Conservation (phyloP, 805 yeast genomes). For the Torulaspora indica region DNA sequence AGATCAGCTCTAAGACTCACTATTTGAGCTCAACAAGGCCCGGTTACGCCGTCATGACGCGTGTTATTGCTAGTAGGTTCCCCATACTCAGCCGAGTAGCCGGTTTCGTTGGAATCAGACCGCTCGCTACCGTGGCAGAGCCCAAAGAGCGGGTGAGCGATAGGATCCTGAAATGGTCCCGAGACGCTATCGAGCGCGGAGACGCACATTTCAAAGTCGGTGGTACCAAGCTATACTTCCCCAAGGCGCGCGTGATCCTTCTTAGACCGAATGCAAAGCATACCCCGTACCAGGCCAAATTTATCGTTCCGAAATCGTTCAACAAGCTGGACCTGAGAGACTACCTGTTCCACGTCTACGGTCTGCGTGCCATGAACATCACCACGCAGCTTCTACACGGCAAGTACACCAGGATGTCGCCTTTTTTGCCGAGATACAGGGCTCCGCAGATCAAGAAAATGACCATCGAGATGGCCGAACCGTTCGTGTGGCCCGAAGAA, state of each 20-base stretch:
- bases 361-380: conserved; percentile 80
- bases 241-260: conserved; percentile 74
- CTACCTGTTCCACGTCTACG: conserved; percentile 84
- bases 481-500: conserved; percentile 89
- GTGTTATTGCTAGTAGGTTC: no score
- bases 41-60: background rate
- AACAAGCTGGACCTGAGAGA: conserved; percentile 93
- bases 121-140: conserved; percentile 31
- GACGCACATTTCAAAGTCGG: conserved; percentile 83
- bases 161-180: conserved; percentile 35
- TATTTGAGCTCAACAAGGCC: background rate
- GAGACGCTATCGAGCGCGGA: conserved; percentile 54
- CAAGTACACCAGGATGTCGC: conserved; percentile 55
- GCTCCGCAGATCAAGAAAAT: conserved; percentile 83
- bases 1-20: background rate
- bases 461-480: conserved; percentile 95
- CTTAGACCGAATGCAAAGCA: conserved; percentile 92
- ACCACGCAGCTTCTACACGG: conserved; percentile 82
- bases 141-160: conserved; percentile 20
- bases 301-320: conserved; percentile 88
- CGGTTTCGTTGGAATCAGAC: conserved; percentile 16
- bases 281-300: conserved; percentile 95
- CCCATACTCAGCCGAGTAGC: background rate
- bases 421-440: conserved; percentile 64
- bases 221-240: conserved; percentile 70